Base-by-base conservation (phyloP, 176 grass and related monocot genomes). In the Eremochloa ophiuroides region DNA sequence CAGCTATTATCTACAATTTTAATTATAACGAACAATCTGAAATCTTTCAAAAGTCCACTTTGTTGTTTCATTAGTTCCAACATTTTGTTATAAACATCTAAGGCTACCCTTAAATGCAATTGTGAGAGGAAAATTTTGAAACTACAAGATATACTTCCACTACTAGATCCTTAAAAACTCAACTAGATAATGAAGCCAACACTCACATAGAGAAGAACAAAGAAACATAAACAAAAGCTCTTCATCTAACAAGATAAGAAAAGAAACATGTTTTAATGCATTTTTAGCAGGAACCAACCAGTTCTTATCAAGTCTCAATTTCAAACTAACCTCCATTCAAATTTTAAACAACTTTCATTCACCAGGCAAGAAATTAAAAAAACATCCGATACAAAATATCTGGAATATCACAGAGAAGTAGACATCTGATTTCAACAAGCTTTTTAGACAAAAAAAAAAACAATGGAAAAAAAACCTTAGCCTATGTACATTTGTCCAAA, bases 1-100 rank as follows among this genome's bases (percentile, higher is more conserved):
- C 68, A 71, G 68, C 68, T 71, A 71, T 28, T 44, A 71, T 44
- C 68, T 42, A 69, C n/a, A 43, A 43, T 70, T 42, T 71, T 46
- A 46, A 28, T 27, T 69, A 1, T 46, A 70, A 43, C 41, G 4
- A 41, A 8, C 22, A 71, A 71, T 25, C 40, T 44, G 23, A 44
- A 71, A 71, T 44, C 23, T 28, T 71, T 44, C 68, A 44, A 41
- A 16, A 71, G 40, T 46, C 15, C 40, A 46, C 25, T 46, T 46
- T 46, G 46, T 29, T 16, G n/a, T 69, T 43, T 46, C 40, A 46
- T 9, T 71, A 27, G 25, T 46, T 46, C 13, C 43, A 71, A 71
- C 42, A 71, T 71, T 70, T 69, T 3, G 44, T 71, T 17, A 28
- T 46, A 18, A 71, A 71, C 11, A 28, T 17, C 40, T 29, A 70